Conservation (phyloP, 805 yeast species). For the Yarrowia sp. region DNA sequence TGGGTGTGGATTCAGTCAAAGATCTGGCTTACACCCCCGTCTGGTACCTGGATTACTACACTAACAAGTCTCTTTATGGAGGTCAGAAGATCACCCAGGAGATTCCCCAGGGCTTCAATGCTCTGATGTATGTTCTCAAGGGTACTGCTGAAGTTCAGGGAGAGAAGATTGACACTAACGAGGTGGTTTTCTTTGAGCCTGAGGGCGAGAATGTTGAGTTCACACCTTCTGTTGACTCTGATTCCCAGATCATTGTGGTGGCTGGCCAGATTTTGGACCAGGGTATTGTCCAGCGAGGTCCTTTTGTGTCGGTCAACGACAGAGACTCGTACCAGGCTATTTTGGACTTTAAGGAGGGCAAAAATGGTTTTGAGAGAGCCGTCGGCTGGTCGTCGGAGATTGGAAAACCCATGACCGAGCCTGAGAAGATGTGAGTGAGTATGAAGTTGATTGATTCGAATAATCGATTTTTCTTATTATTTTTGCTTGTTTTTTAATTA, state of each 20-base stretch:
- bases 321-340: slow-evolving; percentile 67
- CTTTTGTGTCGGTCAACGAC: slow-evolving; percentile 72
- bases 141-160: slow-evolving; percentile 34
- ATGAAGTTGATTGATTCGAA: no score
- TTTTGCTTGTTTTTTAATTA: not conserved
- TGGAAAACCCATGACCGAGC: slow-evolving; percentile 30
- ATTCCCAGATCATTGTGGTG: slow-evolving; percentile 30
- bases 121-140: slow-evolving; percentile 34
- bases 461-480: no score
- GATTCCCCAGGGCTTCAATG: slow-evolving; percentile 51
- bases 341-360: slow-evolving; percentile 58
- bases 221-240: slow-evolving; percentile 39
- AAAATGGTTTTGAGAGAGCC: slow-evolving; percentile 37
- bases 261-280: slow-evolving; percentile 38
- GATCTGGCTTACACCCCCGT: slow-evolving; percentile 83
- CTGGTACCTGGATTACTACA: slow-evolving; percentile 51
- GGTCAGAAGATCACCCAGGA: slow-evolving; percentile 49
- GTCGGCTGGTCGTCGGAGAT: slow-evolving; percentile 36
- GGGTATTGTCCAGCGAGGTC: slow-evolving; percentile 78
- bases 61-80: not conserved
- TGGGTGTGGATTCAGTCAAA: slow-evolving; percentile 68
- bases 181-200: slow-evolving; percentile 32
- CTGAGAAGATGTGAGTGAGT: not conserved
- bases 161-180: slow-evolving; percentile 29
- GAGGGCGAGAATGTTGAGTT: slow-evolving; percentile 35